Evolutionary conservation across 768 basidiomycete species (phyloP), one percentile per base, ranked within the genome.

Genomic region (Russula vinacea): DNA sequence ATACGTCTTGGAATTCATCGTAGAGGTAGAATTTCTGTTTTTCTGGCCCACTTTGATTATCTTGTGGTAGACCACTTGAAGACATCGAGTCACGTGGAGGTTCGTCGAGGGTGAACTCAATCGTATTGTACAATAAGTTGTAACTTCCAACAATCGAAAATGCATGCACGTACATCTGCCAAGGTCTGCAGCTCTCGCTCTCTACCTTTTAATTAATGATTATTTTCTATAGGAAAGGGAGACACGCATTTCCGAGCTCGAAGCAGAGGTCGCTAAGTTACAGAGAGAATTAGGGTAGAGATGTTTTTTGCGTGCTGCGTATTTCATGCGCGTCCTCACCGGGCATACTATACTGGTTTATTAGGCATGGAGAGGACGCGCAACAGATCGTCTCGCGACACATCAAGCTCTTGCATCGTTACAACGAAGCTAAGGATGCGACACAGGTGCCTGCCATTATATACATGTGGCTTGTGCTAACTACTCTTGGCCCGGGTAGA

Each of bases 391-490:
- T 86, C 35, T 83, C 84, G 64, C 74, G 76, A 9, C 87, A 90
- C 67, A 90, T 90, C 70, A 80, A 81, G 63, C 76, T 89, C 3
- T 74, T 90, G 26, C 89, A 90, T 72, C 78, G 76, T 44, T 91
- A 90, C 63, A 90, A 90, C 59, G 89, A 90, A 73, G 83, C 87
- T 6, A 90, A 90, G 71, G 89, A 91, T 70, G 89, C 88, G 4
- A 81, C 87, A 2, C 89, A 90, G 84, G 89, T 83, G 44, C 24
- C 39, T 61, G 29, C 29, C 29, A 29, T 45, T 19, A 14, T 29
- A 16, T n/a, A 11, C 29, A n/a, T 14, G 10, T 44, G 11, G 11
- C 17, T 37, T 26, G 4, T 58, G 11, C 54, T 40, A 22, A 44
- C 9, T 22, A 47, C 45, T 4, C 4, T 14, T 13, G 0, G 22